Percentiles rank a stretch among this genome's conserved stretches.
These are phyloP conservation scores for Adansonia grandidieri DNA, from an alignment of 441 rosid genomes.

Conservation along the genomic window DNA sequence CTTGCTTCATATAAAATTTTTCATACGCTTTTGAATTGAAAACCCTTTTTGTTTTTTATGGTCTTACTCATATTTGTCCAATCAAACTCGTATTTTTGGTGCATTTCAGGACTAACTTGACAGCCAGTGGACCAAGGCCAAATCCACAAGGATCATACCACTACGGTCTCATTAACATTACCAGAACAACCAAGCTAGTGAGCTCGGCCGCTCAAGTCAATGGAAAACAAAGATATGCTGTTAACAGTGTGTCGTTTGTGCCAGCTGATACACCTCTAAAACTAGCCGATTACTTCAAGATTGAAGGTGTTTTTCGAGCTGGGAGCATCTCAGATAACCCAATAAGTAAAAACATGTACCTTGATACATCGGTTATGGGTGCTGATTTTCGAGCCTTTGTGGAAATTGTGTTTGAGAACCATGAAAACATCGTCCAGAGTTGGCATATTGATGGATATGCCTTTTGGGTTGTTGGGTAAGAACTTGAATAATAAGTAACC, in stretches of 20 bases:
- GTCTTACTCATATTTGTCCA: not conserved
- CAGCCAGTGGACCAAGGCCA: slow-evolving; percentile 75
- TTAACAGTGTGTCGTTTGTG: slow-evolving; percentile 58
- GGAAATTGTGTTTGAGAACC: slow-evolving; percentile 66
- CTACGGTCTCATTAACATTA: slow-evolving; percentile 55
- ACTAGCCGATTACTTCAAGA: slow-evolving; percentile 68
- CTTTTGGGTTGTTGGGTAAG: slow-evolving; percentile 81
- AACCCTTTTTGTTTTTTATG: not conserved
- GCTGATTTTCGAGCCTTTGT: slow-evolving; percentile 52
- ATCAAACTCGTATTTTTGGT: not conserved
- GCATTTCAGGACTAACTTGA: slow-evolving; percentile 57
- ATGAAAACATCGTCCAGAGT: slow-evolving; percentile 57
- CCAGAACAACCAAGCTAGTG: slow-evolving; percentile 52
- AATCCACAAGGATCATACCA: slow-evolving; percentile 84
- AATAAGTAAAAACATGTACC: slow-evolving; percentile 32
- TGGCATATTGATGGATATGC: slow-evolving; percentile 70
- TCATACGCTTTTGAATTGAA: not conserved
- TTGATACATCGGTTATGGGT: slow-evolving; percentile 69
- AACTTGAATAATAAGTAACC: not conserved
- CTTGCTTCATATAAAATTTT: not conserved
- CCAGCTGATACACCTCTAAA: slow-evolving; percentile 66
- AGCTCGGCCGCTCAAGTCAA: slow-evolving; percentile 52
- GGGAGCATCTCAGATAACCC: slow-evolving; percentile 61
- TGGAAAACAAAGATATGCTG: slow-evolving; percentile 60
- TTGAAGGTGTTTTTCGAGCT: slow-evolving; percentile 49